These are phyloP conservation scores for Annulohypoxylon moriforme DNA, from an alignment of 495 filamentous ascomycete species.

Conservation along the genomic window DNA sequence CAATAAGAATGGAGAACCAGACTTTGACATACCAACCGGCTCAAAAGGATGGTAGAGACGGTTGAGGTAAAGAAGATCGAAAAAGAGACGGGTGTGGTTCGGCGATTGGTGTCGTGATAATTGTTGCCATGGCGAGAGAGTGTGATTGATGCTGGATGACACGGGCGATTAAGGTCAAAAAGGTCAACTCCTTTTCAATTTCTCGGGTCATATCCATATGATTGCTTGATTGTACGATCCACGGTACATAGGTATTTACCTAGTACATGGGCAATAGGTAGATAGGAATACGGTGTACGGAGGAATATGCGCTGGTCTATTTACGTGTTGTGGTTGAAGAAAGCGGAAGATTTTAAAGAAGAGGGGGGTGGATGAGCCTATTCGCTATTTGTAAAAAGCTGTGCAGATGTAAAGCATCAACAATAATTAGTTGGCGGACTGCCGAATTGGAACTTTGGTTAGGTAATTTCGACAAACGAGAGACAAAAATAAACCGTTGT, in stretches of 20 bases:
- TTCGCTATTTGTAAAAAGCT: constrained; percentile 11
- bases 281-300: constrained; percentile 8
- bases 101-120: constrained; percentile 26
- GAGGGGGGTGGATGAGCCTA: constrained; percentile 21
- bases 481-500: constrained; percentile 23
- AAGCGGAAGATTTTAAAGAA: constrained; percentile 13
- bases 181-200: constrained; percentile 10
- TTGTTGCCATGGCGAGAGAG: constrained; percentile 42
- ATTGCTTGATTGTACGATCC: background rate
- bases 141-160: constrained; percentile 37
- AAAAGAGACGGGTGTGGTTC: constrained; percentile 4
- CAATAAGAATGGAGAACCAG: constrained; percentile 31
- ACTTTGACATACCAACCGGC: constrained; percentile 26
- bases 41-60: constrained; percentile 25
- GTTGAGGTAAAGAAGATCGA: constrained; percentile 19
- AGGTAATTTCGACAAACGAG: constrained; percentile 33
- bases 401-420: constrained; percentile 13
- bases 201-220: constrained; percentile 24
- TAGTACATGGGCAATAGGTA: background rate
- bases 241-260: background rate
- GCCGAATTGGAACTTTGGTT: constrained; percentile 27
- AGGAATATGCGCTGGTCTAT: constrained; percentile 42
- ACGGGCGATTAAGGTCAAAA: constrained; percentile 22
- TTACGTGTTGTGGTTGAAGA: constrained; percentile 17
- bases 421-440: constrained; percentile 27